Conservation (phyloP, 116 monocot genomes). For the Zostera marina region DNA sequence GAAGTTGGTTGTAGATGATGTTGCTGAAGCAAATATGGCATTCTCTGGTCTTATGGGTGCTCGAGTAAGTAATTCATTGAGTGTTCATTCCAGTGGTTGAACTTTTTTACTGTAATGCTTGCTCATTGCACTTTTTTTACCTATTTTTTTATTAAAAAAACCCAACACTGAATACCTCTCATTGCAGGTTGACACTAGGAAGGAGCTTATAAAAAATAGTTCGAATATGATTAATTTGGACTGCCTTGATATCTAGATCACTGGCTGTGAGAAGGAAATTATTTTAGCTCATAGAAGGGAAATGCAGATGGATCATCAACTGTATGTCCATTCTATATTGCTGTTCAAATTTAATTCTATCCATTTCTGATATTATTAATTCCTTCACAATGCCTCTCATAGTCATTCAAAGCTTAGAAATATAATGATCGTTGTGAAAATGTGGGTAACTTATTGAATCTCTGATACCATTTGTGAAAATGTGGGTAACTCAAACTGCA, state of each 20-base stretch:
- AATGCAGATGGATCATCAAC: not conserved
- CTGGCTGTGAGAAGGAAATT: not conserved
- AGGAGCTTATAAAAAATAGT: slow-evolving; percentile 63
- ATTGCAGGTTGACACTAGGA: slow-evolving; percentile 66
- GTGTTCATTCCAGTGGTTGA: not conserved
- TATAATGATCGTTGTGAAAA: no score
- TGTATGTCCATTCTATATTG: not conserved
- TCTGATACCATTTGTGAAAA: no score
- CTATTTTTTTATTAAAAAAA: not conserved
- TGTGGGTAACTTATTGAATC: no score
- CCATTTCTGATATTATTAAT: not conserved
- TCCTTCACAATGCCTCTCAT: no score
- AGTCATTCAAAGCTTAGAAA: no score
- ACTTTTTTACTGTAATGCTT: not conserved
- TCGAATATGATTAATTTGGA: slow-evolving; percentile 61
- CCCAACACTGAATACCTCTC: not conserved
- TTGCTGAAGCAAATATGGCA: slow-evolving; percentile 77
- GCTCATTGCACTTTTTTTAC: not conserved
- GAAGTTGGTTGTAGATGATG: slow-evolving; percentile 84
- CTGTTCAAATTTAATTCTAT: not conserved
- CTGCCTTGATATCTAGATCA: slow-evolving; percentile 60
- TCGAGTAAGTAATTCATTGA: slow-evolving; percentile 52
- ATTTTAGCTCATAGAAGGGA: not conserved
- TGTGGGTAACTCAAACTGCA: no score
- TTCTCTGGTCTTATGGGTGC: slow-evolving; percentile 92